Conservation (phyloP, 192 early-diverging fungal genomes). For the Coemansia sp. region DNA sequence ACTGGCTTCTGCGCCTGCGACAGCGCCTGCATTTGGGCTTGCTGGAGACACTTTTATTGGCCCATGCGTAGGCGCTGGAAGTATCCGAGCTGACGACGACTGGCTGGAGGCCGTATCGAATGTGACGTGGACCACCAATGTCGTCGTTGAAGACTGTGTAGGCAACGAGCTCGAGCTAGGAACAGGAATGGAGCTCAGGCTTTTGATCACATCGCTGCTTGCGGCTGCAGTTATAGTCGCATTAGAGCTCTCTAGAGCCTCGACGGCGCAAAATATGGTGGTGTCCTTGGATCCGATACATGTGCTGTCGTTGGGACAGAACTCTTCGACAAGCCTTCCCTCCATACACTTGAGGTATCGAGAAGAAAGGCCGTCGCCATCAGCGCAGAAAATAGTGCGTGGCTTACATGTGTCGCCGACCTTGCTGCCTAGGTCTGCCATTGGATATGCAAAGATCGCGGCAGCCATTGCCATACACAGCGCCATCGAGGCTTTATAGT, state of each 20-base stretch:
- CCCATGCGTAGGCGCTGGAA: background rate
- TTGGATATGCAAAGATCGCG: conserved; percentile 18
- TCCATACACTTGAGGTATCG: conserved; percentile 43
- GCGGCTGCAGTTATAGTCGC: background rate
- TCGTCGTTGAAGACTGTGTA: conserved; percentile 1
- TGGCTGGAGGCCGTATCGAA: background rate
- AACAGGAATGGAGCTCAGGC: background rate
- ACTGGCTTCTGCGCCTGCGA: too few relatives aligned
- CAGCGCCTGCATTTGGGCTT: too few relatives aligned
- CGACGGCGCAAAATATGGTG: conserved; percentile 36
- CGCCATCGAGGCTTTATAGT: conserved; percentile 1
- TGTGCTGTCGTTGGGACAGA: conserved; percentile 23
- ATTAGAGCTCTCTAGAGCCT: conserved; percentile 1
- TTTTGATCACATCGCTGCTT: too few relatives aligned
- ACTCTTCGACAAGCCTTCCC: conserved; percentile 27
- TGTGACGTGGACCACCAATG: conserved; percentile 3
- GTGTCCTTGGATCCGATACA: conserved; percentile 46
- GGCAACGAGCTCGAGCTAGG: background rate
- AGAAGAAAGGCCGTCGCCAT: conserved; percentile 37
- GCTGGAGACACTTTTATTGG: background rate
- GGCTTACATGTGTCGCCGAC: conserved; percentile 29
- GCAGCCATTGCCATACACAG: conserved; percentile 15
- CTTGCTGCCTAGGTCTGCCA: background rate
- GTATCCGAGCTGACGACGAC: background rate
- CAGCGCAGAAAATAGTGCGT: conserved; percentile 44